Base-by-base conservation (phyloP, 169 alveolate species). In the Plasmodium knowlesi region DNA sequence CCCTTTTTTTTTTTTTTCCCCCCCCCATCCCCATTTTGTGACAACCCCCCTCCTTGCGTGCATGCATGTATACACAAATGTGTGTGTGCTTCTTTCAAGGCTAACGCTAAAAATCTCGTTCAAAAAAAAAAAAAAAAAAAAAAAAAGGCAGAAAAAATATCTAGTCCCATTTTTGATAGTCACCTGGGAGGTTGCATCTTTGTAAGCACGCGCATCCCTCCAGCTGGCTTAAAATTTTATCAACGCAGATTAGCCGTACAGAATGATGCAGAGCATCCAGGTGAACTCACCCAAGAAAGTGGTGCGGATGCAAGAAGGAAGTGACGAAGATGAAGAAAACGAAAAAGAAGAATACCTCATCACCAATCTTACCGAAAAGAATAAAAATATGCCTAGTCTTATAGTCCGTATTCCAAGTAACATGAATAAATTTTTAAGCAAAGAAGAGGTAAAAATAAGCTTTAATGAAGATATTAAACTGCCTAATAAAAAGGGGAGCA, bases 301-400 rank as follows among this genome's bases (percentile, higher is more conserved):
- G 70, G 30, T 85, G 25, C 54, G 79, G 32, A 50, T 28, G 57
- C 80, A 46, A n/a, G 41, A 22, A n/a, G 41, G 22, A 25, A 83
- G 70, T 25, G 85, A 37, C 32, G 79, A 46, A 53, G 67, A 54
- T 54, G 84, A 50, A 14, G 84, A 85, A 46, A 82, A 54, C 30
- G 93, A 85, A 50, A 85, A 74, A 74, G 93, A 85, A 85, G 93
- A 85, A 53, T 85, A 85, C 39, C 19, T 85, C 76, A 85, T 85
- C 5, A 85, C 93, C 28, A 76, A 85, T 12, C 54, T 85, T 5
- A 54, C 93, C 16, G 93, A 54, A 85, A 50, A 37, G 43, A 73
- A 74, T 19, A 85, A 73, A 74, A 85, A 73, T 22, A 85, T 85
- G 93, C 93, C 93, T 19, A 85, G 93, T 85, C 61, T 85, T 73